Evolutionary conservation across 2,329 filamentous ascomycete genomes (phyloP).

Genomic region (Botrytis deweyae): DNA sequence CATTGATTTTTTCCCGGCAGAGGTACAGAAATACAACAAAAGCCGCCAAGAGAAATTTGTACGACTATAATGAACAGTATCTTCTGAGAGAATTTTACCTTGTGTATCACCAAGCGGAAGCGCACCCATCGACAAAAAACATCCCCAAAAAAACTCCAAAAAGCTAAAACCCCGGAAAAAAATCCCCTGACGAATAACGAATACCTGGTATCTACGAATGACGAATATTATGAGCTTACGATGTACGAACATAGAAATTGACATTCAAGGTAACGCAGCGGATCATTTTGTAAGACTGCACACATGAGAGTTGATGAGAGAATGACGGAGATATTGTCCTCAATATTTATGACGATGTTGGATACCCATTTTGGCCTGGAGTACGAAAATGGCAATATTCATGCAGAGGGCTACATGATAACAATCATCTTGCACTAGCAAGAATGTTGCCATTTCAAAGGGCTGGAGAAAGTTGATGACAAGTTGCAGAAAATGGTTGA

Average conservation of each 20-base stretch:
- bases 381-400: background rate
- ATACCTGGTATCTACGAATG: background rate
- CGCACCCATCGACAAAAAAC: background rate
- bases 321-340: background rate
- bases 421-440: background rate
- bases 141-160: background rate
- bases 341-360: background rate
- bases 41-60: background rate
- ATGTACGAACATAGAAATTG: background rate
- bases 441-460: background rate
- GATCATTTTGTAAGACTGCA: background rate
- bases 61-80: background rate
- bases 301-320: background rate
- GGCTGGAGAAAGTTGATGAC: background rate
- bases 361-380: background rate
- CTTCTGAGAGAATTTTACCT: background rate
- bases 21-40: background rate
- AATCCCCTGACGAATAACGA: background rate
- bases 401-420: background rate
- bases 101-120: background rate
- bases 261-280: background rate
- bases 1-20: background rate
- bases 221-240: background rate
- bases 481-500: background rate
- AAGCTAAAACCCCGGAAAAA: no score